Conservation (phyloP, 306 rosid species). For the Spatholobus suberectus region DNA sequence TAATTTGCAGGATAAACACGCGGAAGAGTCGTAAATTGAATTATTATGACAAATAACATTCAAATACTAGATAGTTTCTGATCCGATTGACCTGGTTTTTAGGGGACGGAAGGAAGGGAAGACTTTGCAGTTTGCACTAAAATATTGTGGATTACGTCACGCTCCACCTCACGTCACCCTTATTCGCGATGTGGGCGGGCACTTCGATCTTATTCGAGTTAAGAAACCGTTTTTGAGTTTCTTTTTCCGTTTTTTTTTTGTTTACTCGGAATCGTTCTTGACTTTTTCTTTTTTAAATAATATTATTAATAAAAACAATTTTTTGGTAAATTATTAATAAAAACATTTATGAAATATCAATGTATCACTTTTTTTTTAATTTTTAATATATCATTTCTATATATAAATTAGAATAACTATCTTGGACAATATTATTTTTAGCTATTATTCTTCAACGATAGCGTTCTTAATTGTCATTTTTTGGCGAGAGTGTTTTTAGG, state of each 20-base stretch:
- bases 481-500: too few species aligned
- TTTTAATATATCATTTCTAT: too few species aligned
- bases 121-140: background rate
- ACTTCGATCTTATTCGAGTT: background rate
- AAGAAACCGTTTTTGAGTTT: background rate
- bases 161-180: conserved; percentile 9
- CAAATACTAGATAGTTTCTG: background rate
- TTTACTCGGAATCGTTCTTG: background rate
- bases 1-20: background rate
- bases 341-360: too few species aligned
- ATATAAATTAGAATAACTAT: too few species aligned
- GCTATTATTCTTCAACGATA: too few species aligned
- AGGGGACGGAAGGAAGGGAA: background rate
- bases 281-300: background rate
- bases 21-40: conserved; percentile 15
- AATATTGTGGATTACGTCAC: conserved; percentile 8
- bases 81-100: background rate
- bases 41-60: background rate
- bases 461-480: too few species aligned
- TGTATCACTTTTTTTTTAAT: too few species aligned
- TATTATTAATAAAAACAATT: too few species aligned
- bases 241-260: background rate
- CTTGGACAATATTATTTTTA: too few species aligned
- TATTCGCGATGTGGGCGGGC: background rate
- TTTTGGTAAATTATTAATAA: too few species aligned